A percentile compares a stretch with the other conserved stretches of the same genome.
phyloP scores from a whole-genome alignment of 2,329 filamentous ascomycete species.

The Hymenotorrendiella dingleyae region DNA sequence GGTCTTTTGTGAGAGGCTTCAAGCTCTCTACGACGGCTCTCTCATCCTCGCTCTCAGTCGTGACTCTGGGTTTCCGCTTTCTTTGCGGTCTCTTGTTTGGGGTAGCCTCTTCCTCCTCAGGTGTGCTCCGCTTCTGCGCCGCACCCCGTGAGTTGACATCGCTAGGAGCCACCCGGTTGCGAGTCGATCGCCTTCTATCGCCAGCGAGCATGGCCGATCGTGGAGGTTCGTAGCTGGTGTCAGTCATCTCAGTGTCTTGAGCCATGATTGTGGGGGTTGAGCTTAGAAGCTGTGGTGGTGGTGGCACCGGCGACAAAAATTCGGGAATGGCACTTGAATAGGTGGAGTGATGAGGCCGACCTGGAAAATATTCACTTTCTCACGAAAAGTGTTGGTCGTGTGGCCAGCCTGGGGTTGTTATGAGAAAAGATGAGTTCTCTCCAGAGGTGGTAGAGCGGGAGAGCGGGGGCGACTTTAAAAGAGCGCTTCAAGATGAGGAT shows the following conservation, averaged over 20 bases:
- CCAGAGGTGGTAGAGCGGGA: too few species aligned
- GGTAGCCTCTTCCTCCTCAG: background rate
- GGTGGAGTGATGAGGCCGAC: background rate
- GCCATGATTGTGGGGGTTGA: background rate
- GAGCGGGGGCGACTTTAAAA: too few species aligned
- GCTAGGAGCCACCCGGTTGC: too few species aligned
- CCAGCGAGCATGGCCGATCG: background rate
- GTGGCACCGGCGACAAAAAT: background rate
- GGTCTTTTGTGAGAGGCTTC: slow-evolving; percentile 42
- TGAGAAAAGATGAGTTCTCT: too few species aligned
- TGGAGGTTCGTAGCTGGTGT: background rate
- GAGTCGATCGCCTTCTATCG: too few species aligned
- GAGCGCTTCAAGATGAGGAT: background rate
- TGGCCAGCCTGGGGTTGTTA: too few species aligned
- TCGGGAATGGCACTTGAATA: background rate
- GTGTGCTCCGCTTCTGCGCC: background rate
- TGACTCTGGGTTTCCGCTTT: background rate
- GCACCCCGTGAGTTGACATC: too few species aligned
- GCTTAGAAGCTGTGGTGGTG: background rate
- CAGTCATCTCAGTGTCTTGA: background rate
- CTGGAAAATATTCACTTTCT: background rate
- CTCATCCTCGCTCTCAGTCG: background rate
- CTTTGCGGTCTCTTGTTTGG: background rate
- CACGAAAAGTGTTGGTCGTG: background rate
- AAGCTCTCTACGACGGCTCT: slow-evolving; percentile 29